Evolutionary conservation across 441 rosid genomes (phyloP), one percentile per base, ranked within the genome.

Genomic region (Biscutella laevigata): DNA sequence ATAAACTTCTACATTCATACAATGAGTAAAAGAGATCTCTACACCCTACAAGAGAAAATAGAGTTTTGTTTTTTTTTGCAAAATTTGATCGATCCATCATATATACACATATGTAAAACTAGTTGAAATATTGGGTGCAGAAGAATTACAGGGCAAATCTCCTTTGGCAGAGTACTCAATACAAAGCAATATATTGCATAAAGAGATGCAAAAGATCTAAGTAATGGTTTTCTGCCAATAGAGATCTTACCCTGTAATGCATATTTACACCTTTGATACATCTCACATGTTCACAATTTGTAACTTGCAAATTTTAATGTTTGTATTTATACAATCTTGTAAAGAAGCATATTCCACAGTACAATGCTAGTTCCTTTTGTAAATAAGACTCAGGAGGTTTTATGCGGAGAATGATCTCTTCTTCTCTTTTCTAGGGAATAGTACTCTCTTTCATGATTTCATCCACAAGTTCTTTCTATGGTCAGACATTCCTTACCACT

Each of bases 91-190:
- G 4, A 15, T 39, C 4, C 20, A 8, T 9, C 20, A 51, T 12
- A 59, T 10, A 11, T 29, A 20, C 21, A 19, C 11, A 3, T 6
- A 9, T 16, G 15, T 1, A n/a, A n/a, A n/a, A n/a, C n/a, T n/a
- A n/a, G n/a, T 11, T 12, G 6, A 19, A 29, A 19, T 22, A 22
- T 12, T 21, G 25, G 46, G 63, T 11, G 53, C n/a, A 27, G 1
- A 9, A 46, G 82, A 76, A 81, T 71, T 56, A 60, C 88, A 68
- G 84, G 79, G 79, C 81, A 76, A 83, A 69, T 83, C 83, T 78
- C 83, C 86, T 83, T 83, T 71, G 90, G 84, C 84, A 69, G 68
- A 45, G 54, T 49, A 40, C 49, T 40, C 36, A 33, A 5, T 17
- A 11, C 43, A 6, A 35, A 21, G 9, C 35, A 34, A 39, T n/a